phyloP scores from a whole-genome alignment of 495 filamentous ascomycete species.

The Penicillium taxi region DNA sequence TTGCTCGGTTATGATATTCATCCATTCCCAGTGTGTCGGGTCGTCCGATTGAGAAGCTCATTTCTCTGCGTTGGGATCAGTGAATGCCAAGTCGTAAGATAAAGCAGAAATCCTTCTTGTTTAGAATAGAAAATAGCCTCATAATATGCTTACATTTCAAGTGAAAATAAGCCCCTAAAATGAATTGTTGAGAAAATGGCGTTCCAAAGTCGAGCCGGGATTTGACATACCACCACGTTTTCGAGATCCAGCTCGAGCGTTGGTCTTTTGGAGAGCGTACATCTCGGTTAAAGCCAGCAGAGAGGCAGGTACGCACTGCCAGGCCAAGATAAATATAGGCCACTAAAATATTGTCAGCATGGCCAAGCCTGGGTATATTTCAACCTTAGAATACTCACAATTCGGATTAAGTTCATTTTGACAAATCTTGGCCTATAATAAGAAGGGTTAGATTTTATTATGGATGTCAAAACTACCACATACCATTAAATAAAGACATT shows the following conservation, averaged over 20 bases:
- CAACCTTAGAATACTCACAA: constrained; percentile 20
- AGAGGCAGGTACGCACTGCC: constrained; percentile 34
- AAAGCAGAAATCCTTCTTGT: background rate
- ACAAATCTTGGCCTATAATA: constrained; percentile 31
- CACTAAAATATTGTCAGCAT: constrained; percentile 19
- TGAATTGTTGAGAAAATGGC: background rate
- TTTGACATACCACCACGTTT: constrained; percentile 35
- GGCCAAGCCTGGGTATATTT: background rate
- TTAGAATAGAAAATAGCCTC: background rate
- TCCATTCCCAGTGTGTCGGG: constrained; percentile 39
- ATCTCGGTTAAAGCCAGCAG: constrained; percentile 36
- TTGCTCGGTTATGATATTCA: constrained; percentile 36
- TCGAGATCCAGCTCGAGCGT: constrained; percentile 34
- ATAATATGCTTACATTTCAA: constrained; percentile 31
- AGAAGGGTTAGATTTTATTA: background rate
- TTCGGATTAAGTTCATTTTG: constrained; percentile 39
- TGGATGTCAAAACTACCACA: background rate
- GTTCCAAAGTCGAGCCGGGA: background rate
- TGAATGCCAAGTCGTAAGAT: background rate
- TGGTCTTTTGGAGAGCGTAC: constrained; percentile 26
- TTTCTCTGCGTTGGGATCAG: constrained; percentile 19
- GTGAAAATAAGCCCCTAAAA: constrained; percentile 32
- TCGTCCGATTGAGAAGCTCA: constrained; percentile 36
- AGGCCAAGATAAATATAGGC: constrained; percentile 40
- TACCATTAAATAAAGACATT: constrained; percentile 38